Percentiles rank a stretch among this genome's conserved stretches.
Evolutionary conservation across 2,329 filamentous ascomycete species (phyloP).

Genomic region (Colletotrichum tropicicola): DNA sequence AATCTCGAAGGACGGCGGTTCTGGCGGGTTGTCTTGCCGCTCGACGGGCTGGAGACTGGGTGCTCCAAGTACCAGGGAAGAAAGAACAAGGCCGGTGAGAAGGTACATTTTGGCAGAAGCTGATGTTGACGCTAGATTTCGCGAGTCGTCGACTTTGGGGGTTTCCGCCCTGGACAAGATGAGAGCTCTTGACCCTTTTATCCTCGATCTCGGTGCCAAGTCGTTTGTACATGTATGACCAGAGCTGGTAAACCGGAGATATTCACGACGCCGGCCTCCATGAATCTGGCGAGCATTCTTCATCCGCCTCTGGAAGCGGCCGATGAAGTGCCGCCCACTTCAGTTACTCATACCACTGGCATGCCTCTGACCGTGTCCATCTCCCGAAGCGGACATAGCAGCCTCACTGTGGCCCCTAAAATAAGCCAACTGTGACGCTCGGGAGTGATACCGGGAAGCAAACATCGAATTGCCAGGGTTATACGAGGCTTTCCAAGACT

Average conservation of each 20-base stretch:
- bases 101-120: conserved; percentile 3
- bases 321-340: no score
- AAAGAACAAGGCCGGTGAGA: not conserved
- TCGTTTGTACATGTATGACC: no score
- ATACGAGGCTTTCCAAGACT: not conserved
- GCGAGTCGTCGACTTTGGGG: no score
- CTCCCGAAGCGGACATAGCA: not conserved
- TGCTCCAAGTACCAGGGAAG: not conserved
- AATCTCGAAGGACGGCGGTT: conserved; percentile 3
- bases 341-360: not conserved
- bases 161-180: no score
- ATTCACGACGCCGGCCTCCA: not conserved
- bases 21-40: not conserved
- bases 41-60: not conserved
- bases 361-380: not conserved
- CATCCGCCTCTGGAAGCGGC: not conserved
- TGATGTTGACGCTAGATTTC: no score
- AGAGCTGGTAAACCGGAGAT: no score
- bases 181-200: no score
- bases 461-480: not conserved
- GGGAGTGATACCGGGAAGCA: conserved; percentile 9
- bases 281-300: not conserved
- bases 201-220: no score
- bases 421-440: conserved; percentile 2
- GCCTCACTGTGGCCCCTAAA: not conserved